Percentiles rank a stretch among this genome's conserved stretches.
Evolutionary conservation across 768 basidiomycete genomes (phyloP).

Genomic region (Trametes sanguinea): DNA sequence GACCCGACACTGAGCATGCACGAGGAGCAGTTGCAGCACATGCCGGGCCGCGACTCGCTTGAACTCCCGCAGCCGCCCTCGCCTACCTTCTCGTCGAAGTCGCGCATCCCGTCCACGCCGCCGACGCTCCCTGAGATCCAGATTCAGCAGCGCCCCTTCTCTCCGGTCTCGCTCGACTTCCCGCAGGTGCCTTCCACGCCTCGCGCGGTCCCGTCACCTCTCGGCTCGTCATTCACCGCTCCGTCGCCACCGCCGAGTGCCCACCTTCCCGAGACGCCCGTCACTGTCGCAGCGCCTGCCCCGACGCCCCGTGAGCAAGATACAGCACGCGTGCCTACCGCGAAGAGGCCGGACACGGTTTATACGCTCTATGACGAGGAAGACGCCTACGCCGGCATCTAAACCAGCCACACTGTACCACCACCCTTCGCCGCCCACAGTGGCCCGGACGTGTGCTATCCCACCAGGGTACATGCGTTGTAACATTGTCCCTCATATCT

Average conservation of each 20-base stretch:
- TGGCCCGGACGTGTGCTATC: background rate
- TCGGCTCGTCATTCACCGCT: conserved; percentile 24
- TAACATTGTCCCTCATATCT: conserved; percentile 5
- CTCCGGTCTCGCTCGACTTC: conserved; percentile 36
- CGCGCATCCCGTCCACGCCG: conserved; percentile 51
- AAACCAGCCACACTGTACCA: conserved; percentile 26
- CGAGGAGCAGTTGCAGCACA: conserved; percentile 18
- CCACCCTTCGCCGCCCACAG: conserved; percentile 7
- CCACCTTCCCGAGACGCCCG: conserved; percentile 19
- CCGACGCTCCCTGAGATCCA: conserved; percentile 57
- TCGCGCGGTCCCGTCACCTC: conserved; percentile 30
- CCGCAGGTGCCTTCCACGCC: conserved; percentile 20
- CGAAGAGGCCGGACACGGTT: conserved; percentile 50
- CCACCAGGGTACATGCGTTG: background rate
- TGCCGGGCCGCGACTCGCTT: conserved; percentile 18
- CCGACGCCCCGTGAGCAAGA: background rate
- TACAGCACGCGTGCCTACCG: conserved; percentile 6
- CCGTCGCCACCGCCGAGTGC: conserved; percentile 23
- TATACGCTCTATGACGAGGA: conserved; percentile 58
- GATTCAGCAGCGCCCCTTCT: conserved; percentile 46
- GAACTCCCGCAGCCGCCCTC: conserved; percentile 31
- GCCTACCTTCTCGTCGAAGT: conserved; percentile 35
- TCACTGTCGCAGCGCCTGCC: background rate
- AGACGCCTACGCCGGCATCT: conserved; percentile 74
- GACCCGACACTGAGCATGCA: conserved; percentile 24